Evolutionary conservation across 805 yeast genomes (phyloP), one percentile per base, ranked within the genome.

Genomic region (Ogataea haglerorum): DNA sequence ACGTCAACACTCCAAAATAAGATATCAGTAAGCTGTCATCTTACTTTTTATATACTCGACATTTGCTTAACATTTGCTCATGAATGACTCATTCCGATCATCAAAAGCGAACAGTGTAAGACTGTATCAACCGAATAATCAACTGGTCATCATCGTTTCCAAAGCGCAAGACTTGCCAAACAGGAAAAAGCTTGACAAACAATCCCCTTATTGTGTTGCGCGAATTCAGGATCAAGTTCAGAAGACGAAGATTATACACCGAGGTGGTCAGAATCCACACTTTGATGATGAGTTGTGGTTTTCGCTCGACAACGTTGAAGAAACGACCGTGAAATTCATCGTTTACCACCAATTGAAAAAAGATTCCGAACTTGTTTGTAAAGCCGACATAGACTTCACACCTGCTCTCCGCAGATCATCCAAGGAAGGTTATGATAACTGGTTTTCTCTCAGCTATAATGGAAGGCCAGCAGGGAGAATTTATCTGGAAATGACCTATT

Each of bases 251-350:
- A 73, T 87, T 0, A 80, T 85, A 44, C 74, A 77, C 38, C 68
- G 98, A 50, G 99, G 96, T 1, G 99, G 99, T 2, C 99, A 93
- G 58, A 84, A 86, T 4, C 99, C 99, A 1, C 76, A 70, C 15
- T 93, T 97, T 87, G 81, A 86, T 45, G 80, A 80, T 45, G 88
- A 85, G 48, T 69, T 84, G 42, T 67, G 86, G 50, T 86, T 85
- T 55, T 74, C 74, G 27, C 67, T 87, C 18, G 71, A 80, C 1
- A 73, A 85, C 6, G 84, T 81, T 26, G 70, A 82, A 19, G 78
- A 73, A 36, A 83, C 88, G 2, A 45, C 70, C 0, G 60, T 93
- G 65, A 78, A 78, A 46, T 67, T 93, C 2, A 86, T 85, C 27
- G 80, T 89, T 1, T 76, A 89, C 48, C 95, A 91, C 59, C 95